A percentile compares a stretch with the other conserved stretches of the same genome.
Conservation (phyloP, 2,329 filamentous ascomycete species). For the Penicillium sclerotiorum region DNA sequence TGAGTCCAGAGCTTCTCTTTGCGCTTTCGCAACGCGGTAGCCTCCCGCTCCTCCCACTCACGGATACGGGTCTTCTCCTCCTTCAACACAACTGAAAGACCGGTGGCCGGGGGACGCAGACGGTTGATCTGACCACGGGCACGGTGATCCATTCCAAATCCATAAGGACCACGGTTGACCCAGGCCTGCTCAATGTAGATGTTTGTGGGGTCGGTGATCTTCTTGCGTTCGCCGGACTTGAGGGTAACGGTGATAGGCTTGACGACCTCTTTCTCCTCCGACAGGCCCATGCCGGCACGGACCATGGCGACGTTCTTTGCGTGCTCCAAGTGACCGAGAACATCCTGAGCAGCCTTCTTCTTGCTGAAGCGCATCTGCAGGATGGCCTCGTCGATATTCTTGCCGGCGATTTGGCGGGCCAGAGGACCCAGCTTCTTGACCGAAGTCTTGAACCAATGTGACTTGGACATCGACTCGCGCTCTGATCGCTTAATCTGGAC, state of each 20-base stretch:
- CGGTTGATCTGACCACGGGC: constrained; percentile 72
- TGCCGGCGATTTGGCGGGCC: constrained; percentile 85
- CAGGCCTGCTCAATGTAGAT: constrained; percentile 93
- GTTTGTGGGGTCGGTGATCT: constrained; percentile 71
- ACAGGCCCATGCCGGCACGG: constrained; percentile 79
- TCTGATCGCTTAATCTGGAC: constrained; percentile 70
- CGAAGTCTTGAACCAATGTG: constrained; percentile 76
- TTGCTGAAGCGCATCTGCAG: constrained; percentile 93
- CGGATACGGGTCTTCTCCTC: constrained; percentile 90
- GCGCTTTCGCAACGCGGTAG: constrained; percentile 73
- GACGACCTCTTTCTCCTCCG: constrained; percentile 30
- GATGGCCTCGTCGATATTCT: constrained; percentile 91
- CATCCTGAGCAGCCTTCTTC: constrained; percentile 85
- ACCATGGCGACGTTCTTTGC: constrained; percentile 81
- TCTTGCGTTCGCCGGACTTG: constrained; percentile 73
- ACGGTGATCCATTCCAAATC: constrained; percentile 67
- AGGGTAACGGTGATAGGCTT: constrained; percentile 65
- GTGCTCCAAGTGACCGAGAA: constrained; percentile 76
- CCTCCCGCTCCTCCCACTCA: constrained; percentile 74
- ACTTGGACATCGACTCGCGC: constrained; percentile 62
- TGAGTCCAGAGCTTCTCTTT: constrained; percentile 82
- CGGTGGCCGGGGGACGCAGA: constrained; percentile 72
- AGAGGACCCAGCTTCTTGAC: constrained; percentile 89
- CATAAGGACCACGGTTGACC: constrained; percentile 76
- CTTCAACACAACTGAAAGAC: constrained; percentile 79